A percentile compares a stretch with the other conserved stretches of the same genome.
Evolutionary conservation across 202 grass and related monocot genomes (phyloP).

Genomic region (Brachypodium distachyon): DNA sequence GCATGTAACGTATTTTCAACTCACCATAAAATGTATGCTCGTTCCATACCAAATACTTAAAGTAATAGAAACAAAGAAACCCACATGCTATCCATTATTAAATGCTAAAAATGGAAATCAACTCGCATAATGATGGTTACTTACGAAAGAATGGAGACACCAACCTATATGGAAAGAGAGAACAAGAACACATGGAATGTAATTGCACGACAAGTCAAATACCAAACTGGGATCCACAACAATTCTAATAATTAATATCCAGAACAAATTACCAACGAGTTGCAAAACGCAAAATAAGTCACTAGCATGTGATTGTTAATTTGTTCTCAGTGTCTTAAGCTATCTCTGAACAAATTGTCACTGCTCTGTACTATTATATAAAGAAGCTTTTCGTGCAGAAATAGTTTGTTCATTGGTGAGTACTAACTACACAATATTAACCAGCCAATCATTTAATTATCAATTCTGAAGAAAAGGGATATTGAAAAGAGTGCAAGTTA

Average conservation of each 20-base stretch:
- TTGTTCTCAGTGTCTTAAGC: neutral
- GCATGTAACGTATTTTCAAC: neutral
- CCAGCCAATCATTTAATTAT: neutral
- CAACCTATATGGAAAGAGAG: neutral
- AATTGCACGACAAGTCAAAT: neutral
- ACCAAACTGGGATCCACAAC: neutral
- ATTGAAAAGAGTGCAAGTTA: conserved; percentile 18
- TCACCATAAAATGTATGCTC: too few relatives aligned
- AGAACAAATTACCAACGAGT: neutral
- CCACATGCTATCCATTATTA: neutral
- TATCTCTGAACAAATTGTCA: neutral
- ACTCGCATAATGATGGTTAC: neutral
- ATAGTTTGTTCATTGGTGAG: neutral
- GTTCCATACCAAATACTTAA: conserved; percentile 1
- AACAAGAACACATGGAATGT: neutral
- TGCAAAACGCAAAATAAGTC: neutral
- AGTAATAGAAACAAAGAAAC: conserved; percentile 6
- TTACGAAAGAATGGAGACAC: neutral
- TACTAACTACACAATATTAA: neutral
- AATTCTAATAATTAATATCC: neutral
- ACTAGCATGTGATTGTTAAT: neutral
- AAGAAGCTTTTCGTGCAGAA: neutral
- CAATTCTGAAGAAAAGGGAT: conserved; percentile 13
- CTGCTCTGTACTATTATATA: neutral
- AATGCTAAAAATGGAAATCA: neutral